Base-by-base conservation (phyloP, 768 basidiomycete species). In the Leccinum rimulosum region DNA sequence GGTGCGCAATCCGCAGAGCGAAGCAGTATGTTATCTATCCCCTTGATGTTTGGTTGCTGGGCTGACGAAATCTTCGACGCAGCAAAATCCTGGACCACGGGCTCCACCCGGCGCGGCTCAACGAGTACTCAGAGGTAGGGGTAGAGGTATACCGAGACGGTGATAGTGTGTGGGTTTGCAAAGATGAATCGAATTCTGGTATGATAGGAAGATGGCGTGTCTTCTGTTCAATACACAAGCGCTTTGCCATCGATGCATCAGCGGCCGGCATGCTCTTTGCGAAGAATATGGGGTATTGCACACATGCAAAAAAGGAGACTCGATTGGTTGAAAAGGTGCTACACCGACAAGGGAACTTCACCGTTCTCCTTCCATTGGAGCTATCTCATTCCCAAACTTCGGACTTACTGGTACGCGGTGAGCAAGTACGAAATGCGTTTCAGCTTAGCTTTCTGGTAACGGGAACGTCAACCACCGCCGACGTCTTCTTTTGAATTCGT, bases 71-170 rank as follows among this genome's bases (percentile, higher is more conserved):
- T 54, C 54, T 33, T 35, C 33, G 43, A 55, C 48, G 12, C 63
- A 93, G 92, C 82, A 80, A 76, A 85, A 86, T 66, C 70, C 92
- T 27, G 95, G 95, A n/a, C 95, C 95, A 19, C 86, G 80, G 66
- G 91, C 91, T 47, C 94, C 95, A 14, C 88, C 93, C n/a, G 95
- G 94, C n/a, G 79, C 92, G 9, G 92, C 93, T 12, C 88, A 91
- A 69, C 81, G 91, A 48, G 94, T 91, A 14, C 72, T 96, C 62
- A 82, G 94, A 69, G 93, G 93, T 48, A 81, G 95, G 63, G 95
- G 95, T 28, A 82, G 94, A 59, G 94, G 95, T 56, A 82, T 86
- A 77, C 86, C 84, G 51, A 78, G 89, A 64, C 86, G 91, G 77
- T 91, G 55, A 71, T 52, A 48, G 50, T 49, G 55, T 12, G 31